These are phyloP conservation scores for Fusarium solani-melongenae DNA, from an alignment of 2,329 filamentous ascomycete species.

Conservation along the genomic window DNA sequence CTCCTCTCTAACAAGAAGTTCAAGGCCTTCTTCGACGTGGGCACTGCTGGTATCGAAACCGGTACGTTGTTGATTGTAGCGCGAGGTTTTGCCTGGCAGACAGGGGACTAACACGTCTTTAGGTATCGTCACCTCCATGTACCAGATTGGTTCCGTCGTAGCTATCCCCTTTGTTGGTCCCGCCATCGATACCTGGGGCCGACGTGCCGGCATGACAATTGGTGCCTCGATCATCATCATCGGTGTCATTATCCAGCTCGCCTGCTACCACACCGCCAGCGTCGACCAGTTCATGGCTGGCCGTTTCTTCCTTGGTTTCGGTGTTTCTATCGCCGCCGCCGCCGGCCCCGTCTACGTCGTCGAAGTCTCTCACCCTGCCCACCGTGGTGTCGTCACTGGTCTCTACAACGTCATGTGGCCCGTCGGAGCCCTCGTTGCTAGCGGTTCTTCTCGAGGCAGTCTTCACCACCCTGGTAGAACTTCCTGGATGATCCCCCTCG, in stretches of 20 bases:
- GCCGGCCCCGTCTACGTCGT: constrained; percentile 61
- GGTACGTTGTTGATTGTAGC: constrained; percentile 12
- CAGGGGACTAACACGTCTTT: background rate
- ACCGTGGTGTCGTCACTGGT: constrained; percentile 64
- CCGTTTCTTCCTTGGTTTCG: constrained; percentile 70
- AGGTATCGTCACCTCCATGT: constrained; percentile 53
- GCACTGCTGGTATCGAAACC: constrained; percentile 37
- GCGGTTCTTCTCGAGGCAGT: constrained; percentile 57
- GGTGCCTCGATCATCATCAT: constrained; percentile 57
- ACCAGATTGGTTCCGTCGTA: constrained; percentile 61
- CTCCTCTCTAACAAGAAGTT: constrained; percentile 60
- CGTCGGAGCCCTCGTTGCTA: constrained; percentile 59
- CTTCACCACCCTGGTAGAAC: constrained; percentile 43
- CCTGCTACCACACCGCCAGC: constrained; percentile 45
- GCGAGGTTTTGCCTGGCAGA: background rate
- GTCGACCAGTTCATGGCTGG: constrained; percentile 62
- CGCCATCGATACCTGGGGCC: constrained; percentile 59
- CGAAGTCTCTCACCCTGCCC: constrained; percentile 59
- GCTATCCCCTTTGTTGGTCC: constrained; percentile 62
- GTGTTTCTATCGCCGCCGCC: constrained; percentile 58
- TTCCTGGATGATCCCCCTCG: constrained; percentile 54
- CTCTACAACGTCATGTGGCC: constrained; percentile 62
- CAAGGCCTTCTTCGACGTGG: constrained; percentile 57
- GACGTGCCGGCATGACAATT: constrained; percentile 59
- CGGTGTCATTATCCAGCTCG: constrained; percentile 57